phyloP scores from a whole-genome alignment of 2,329 filamentous ascomycete species.

The Hypoxylon sp. region DNA sequence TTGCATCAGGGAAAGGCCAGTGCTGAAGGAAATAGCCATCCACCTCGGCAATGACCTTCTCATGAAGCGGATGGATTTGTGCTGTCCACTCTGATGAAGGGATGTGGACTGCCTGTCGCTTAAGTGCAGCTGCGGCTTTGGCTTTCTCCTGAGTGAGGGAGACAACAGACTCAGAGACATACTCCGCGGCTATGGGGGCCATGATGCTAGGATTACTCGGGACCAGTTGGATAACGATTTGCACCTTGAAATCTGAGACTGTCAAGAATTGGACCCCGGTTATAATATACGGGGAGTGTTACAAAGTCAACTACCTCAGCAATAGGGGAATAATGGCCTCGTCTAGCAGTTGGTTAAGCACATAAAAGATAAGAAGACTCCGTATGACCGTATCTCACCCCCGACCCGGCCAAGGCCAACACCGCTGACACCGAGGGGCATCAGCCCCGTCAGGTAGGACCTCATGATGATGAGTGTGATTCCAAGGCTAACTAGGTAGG shows the following conservation, averaged over 20 bases:
- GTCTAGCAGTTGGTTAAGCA: too few relatives aligned
- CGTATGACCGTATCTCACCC: neutral
- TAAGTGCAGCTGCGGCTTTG: neutral
- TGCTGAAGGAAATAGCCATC: conserved; percentile 55
- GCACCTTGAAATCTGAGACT: neutral
- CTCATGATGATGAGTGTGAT: neutral
- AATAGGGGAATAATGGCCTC: too few relatives aligned
- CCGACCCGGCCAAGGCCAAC: neutral
- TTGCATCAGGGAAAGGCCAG: conserved; percentile 55
- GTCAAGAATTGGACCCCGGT: neutral
- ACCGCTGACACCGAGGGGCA: neutral
- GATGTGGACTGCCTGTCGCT: neutral
- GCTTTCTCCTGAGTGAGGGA: conserved; percentile 5
- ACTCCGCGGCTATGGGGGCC: conserved; percentile 10
- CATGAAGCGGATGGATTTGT: conserved; percentile 47
- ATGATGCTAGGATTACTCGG: conserved; percentile 1
- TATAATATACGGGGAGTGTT: neutral
- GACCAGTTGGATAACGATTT: neutral
- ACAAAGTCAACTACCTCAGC: neutral
- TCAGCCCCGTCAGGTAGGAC: neutral
- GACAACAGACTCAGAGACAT: neutral
- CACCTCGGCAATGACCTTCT: conserved; percentile 52
- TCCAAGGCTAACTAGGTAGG: conserved; percentile 5
- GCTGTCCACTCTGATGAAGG: conserved; percentile 21
- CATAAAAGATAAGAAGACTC: too few relatives aligned